Percentiles rank a stretch among this genome's conserved stretches.
phyloP scores from a whole-genome alignment of 208 protist genomes.

The Leishmania martiniquensis region DNA sequence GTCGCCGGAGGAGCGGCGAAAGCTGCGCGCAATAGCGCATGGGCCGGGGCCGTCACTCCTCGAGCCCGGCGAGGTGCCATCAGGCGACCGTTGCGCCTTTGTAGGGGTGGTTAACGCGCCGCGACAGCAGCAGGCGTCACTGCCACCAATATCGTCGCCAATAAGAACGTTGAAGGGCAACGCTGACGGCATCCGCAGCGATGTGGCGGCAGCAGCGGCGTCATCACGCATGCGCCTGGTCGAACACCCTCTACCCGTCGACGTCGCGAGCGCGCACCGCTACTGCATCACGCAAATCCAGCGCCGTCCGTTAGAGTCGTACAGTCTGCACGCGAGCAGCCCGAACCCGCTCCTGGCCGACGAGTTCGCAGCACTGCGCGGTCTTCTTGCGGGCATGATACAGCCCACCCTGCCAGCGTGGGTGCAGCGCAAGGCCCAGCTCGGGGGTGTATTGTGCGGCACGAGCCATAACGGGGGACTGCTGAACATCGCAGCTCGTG shows the following conservation, averaged over 20 bases:
- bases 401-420: slow-evolving; percentile 53
- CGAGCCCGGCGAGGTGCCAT: neutral
- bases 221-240: slow-evolving; percentile 23
- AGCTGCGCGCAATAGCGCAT: slow-evolving; percentile 14
- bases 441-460: slow-evolving; percentile 69
- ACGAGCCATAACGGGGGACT: slow-evolving; percentile 78
- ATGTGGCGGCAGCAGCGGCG: neutral
- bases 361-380: slow-evolving; percentile 56
- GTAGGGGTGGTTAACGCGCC: neutral
- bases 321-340: slow-evolving; percentile 45
- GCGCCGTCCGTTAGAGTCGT: slow-evolving; percentile 36
- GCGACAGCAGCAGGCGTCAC: neutral
- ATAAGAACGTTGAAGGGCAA: neutral
- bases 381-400: slow-evolving; percentile 37
- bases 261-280: slow-evolving; percentile 56
- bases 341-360: slow-evolving; percentile 77
- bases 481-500: slow-evolving; percentile 79
- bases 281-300: slow-evolving; percentile 66
- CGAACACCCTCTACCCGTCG: slow-evolving; percentile 50
- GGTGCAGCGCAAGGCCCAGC: slow-evolving; percentile 52
- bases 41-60: neutral
- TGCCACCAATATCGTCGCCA: neutral
- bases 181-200: neutral
- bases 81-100: neutral
- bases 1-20: slow-evolving; percentile 20